Evolutionary conservation across 2,329 filamentous ascomycete species (phyloP).

Genomic region (Colletotrichum filicis): DNA sequence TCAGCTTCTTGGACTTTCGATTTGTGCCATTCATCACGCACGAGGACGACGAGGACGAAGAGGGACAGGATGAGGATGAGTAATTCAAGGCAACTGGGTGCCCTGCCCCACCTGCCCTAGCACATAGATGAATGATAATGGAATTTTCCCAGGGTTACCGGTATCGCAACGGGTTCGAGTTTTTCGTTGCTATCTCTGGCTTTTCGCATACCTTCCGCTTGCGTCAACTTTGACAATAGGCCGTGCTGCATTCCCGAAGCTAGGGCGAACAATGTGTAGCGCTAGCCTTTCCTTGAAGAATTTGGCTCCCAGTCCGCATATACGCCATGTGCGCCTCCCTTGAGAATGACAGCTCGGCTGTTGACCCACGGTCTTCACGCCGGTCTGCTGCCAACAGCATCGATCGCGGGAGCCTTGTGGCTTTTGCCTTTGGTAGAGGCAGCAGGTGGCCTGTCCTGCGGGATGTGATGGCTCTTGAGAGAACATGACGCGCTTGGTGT

Average conservation of each 20-base stretch:
- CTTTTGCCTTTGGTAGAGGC: neutral
- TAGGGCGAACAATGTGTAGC: conserved; percentile 4
- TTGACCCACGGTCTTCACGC: neutral
- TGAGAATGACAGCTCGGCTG: conserved; percentile 17
- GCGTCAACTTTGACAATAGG: conserved; percentile 11
- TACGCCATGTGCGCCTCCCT: conserved; percentile 2
- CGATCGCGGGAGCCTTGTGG: neutral
- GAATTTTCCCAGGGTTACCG: too few species aligned
- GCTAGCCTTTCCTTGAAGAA: conserved; percentile 16
- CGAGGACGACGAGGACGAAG: conserved; percentile 62
- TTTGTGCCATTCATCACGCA: conserved; percentile 79
- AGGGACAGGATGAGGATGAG: conserved; percentile 46
- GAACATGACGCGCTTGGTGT: conserved; percentile 3
- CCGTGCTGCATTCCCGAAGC: conserved; percentile 25
- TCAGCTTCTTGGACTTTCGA: conserved; percentile 84
- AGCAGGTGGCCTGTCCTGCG: neutral
- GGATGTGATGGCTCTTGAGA: neutral
- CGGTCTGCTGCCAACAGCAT: neutral
- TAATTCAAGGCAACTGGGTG: neutral
- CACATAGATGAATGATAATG: neutral
- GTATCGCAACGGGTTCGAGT: neutral
- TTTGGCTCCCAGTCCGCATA: neutral
- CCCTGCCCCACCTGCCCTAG: neutral
- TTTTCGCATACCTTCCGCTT: conserved; percentile 13
- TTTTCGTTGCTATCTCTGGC: neutral